phyloP scores from a whole-genome alignment of 208 protist genomes.

The Naegleria gruberi region DNA sequence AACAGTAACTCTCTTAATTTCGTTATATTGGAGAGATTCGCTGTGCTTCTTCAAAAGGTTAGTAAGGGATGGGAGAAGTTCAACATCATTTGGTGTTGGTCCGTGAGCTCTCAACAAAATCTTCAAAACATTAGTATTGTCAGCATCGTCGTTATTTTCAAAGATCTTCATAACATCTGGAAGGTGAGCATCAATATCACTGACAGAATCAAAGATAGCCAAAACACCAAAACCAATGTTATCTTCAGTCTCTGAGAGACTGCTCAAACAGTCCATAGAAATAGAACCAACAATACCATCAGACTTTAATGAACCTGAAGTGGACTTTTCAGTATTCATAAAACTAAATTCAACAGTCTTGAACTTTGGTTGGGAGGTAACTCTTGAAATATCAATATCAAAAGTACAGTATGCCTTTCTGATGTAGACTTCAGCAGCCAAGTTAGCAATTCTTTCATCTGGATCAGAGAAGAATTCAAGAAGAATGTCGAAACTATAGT shows the following conservation, averaged over 20 bases:
- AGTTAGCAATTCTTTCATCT: not conserved
- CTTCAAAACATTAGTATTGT: constrained; percentile 4
- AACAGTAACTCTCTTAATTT: constrained; percentile 54
- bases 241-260: not conserved
- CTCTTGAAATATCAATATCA: not conserved
- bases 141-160: not conserved
- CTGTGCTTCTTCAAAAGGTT: not conserved
- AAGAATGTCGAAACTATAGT: constrained; percentile 3
- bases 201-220: not conserved
- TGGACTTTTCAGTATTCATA: not conserved
- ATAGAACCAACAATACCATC: constrained; percentile 25
- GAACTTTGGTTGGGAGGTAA: not conserved
- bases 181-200: not conserved
- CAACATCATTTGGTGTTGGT: not conserved
- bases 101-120: not conserved
- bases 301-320: not conserved
- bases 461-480: not conserved
- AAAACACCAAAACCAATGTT: constrained; percentile 11
- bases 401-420: constrained; percentile 2
- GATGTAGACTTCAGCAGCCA: constrained; percentile 12
- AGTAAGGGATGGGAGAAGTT: not conserved
- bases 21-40: constrained; percentile 29
- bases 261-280: constrained; percentile 4
- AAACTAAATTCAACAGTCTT: constrained; percentile 8
- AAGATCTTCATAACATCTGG: not conserved